Evolutionary conservation across 129 eudicot genomes (phyloP).

Genomic region (Chrysanthemum makinoi): DNA sequence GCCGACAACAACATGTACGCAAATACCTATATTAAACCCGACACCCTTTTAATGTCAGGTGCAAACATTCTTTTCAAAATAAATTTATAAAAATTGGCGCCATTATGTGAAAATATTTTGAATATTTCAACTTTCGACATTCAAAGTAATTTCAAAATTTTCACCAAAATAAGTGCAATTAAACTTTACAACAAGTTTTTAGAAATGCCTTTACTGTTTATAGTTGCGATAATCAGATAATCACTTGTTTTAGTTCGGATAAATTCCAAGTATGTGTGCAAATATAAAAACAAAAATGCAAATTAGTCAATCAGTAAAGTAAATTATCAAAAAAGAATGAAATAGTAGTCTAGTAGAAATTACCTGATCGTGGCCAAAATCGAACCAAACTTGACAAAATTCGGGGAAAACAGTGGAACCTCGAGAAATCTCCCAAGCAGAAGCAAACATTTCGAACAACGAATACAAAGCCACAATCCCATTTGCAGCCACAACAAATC

Average conservation of each 20-base stretch:
- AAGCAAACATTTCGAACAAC: conserved; percentile 63
- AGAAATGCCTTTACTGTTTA: too few relatives aligned
- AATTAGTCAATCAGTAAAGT: too few relatives aligned
- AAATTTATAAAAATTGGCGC: conserved; percentile 26
- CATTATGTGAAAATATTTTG: conserved; percentile 22
- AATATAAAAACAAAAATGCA: too few relatives aligned
- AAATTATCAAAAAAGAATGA: not conserved
- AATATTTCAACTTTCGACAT: conserved; percentile 8
- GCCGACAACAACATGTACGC: conserved; percentile 79
- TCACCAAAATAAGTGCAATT: not conserved
- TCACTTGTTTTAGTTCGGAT: too few relatives aligned
- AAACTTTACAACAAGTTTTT: too few relatives aligned
- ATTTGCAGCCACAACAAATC: conserved; percentile 67
- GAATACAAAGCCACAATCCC: conserved; percentile 68
- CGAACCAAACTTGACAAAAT: conserved; percentile 73
- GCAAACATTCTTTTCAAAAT: conserved; percentile 12
- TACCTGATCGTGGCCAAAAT: conserved; percentile 82
- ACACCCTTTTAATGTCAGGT: conserved; percentile 8
- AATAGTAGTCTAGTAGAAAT: not conserved
- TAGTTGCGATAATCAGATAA: too few relatives aligned
- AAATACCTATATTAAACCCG: conserved; percentile 44
- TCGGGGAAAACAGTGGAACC: conserved; percentile 63
- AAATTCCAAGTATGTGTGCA: not conserved
- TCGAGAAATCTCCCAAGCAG: conserved; percentile 76
- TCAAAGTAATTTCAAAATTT: too few relatives aligned